Evolutionary conservation across 306 rosid species (phyloP).

Genomic region (Lotus japonicus): DNA sequence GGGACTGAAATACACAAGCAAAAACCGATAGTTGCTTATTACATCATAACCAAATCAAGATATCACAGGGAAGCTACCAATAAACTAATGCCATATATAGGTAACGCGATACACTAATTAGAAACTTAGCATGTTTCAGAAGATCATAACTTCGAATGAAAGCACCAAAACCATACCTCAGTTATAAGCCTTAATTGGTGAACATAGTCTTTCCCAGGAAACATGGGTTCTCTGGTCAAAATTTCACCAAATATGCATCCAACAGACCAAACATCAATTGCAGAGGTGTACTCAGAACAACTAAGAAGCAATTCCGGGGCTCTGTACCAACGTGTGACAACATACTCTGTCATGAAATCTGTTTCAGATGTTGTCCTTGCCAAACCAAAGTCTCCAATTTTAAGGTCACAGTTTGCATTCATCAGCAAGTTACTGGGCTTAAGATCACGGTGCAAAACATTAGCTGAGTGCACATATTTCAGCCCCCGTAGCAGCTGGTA

Average conservation of each 20-base stretch:
- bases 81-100: too few relatives aligned
- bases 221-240: constrained; percentile 72
- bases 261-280: constrained; percentile 89
- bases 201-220: constrained; percentile 76
- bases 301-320: constrained; percentile 57
- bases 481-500: constrained; percentile 47
- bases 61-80: neutral
- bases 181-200: constrained; percentile 31
- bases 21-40: neutral
- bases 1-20: neutral
- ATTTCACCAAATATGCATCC: constrained; percentile 86
- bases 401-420: constrained; percentile 50
- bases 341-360: constrained; percentile 43
- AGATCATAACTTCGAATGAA: constrained; percentile 10
- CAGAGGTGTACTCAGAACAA: constrained; percentile 83
- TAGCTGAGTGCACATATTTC: constrained; percentile 56
- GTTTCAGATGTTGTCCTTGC: constrained; percentile 62
- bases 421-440: constrained; percentile 94
- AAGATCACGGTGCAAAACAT: constrained; percentile 97
- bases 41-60: neutral
- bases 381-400: constrained; percentile 83
- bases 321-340: constrained; percentile 39
- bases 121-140: neutral
- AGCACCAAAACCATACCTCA: constrained; percentile 19
- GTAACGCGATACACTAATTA: neutral